A percentile compares a stretch with the other conserved stretches of the same genome.
phyloP scores from a whole-genome alignment of 441 rosid species.

The Eugenia klotzschiana region DNA sequence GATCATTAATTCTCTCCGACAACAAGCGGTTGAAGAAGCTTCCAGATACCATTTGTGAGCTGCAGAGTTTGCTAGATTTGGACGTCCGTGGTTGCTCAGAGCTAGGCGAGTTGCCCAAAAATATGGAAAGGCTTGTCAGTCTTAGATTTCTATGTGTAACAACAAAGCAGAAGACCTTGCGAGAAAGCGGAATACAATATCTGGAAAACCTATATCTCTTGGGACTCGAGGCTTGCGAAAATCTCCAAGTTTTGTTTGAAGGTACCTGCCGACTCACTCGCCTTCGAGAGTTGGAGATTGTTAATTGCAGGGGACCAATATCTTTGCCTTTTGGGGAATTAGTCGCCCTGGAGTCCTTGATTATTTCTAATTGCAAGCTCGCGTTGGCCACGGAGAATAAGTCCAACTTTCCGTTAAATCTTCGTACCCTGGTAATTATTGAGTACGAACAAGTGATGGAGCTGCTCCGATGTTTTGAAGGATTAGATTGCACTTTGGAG shows the following conservation, averaged over 20 bases:
- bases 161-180: not conserved
- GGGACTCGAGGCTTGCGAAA: not conserved
- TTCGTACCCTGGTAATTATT: fast-evolving
- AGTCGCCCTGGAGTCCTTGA: not conserved
- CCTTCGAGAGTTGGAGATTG: not conserved
- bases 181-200: not conserved
- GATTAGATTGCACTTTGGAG: not conserved
- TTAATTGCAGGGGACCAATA: not conserved
- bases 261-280: not conserved
- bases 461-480: not conserved
- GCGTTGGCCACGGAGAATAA: fast-evolving
- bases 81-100: fast-evolving
- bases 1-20: fast-evolving
- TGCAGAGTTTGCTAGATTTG: not conserved
- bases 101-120: not conserved
- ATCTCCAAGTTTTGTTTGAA: not conserved
- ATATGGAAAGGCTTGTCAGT: not conserved
- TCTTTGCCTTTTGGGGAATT: not conserved
- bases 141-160: not conserved
- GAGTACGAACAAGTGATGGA: not conserved
- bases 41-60: not conserved
- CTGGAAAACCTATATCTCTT: fast-evolving
- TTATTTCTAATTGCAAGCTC: fast-evolving
- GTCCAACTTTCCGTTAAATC: not conserved
- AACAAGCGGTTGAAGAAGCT: not conserved